Base-by-base conservation (phyloP, 177 flowering plant genomes). In the Vitis hybrid region DNA sequence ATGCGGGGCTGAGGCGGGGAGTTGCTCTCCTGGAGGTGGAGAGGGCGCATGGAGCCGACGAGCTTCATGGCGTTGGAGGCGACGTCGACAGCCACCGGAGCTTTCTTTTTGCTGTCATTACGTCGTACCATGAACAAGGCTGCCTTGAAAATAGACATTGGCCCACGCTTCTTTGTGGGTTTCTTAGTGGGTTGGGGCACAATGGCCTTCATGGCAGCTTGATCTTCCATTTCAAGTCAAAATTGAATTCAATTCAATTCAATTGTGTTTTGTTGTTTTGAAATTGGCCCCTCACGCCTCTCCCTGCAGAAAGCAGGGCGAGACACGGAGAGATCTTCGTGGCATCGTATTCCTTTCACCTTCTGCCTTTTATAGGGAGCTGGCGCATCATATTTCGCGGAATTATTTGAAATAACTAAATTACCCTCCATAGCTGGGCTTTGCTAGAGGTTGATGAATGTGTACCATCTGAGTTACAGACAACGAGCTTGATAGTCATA, bases 21-120 rank as follows among this genome's bases (percentile, higher is more conserved):
- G 59, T 54, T 64, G 56, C 61, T 54, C 60, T 75, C 70, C n/a
- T 71, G 75, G 39, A 77, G 58, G 72, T 81, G 86, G 57, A 85
- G 67, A 0, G 89, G 88, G n/a, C 89, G 84, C 72, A 87, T 79
- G 4, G 85, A 76, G 4, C 84, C 83, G 67, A 88, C 72, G 0
- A 90, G 52, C 34, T 68, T 75, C 64, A 70, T 2, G 34, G 82
- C 77, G 15, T 67, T 72, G 1, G 72, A 34, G 0, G 70, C 73
- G 1, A 67, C 80, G 1, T 74, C 81, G 6, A 60, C 66, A 0
- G 65, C 74, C 3, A 55, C 65, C 13, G 71, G 9, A 2, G 74
- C 2, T 18, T 81, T 74, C 1, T 59, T 18, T 66, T 80, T 72
- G 23, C 64, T 62, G 3, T 79, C 61, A 2, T 71, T 59, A 2